A percentile compares a stretch with the other conserved stretches of the same genome.
Evolutionary conservation across 352 stramenopile genomes (phyloP).

Genomic region (Pythium myriotylum): DNA sequence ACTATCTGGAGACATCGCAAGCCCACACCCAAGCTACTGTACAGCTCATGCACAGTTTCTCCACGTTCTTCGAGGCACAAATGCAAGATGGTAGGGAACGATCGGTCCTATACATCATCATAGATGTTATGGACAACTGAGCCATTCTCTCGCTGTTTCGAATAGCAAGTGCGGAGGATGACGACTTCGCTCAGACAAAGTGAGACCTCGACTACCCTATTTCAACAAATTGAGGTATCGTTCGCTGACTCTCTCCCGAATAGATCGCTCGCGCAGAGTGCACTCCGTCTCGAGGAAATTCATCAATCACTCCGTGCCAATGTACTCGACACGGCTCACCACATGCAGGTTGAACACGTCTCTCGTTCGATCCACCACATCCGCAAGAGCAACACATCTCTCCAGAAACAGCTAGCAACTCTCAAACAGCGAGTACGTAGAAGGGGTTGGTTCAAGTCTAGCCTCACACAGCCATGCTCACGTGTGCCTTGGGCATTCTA

Average conservation of each 20-base stretch:
- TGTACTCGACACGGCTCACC: conserved; percentile 32
- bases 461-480: too few species aligned
- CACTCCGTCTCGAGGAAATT: conserved; percentile 38
- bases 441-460: too few species aligned
- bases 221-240: too few species aligned
- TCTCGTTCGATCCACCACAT: conserved; percentile 34
- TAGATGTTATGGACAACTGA: too few species aligned
- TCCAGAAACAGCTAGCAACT: conserved; percentile 35
- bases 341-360: conserved; percentile 38
- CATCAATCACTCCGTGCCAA: conserved; percentile 36
- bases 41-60: conserved; percentile 40
- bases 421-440: conserved; percentile 36
- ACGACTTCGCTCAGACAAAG: conserved; percentile 30
- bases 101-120: too few species aligned
- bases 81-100: conserved; percentile 33
- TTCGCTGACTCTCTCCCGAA: neutral
- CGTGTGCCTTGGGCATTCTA: too few species aligned
- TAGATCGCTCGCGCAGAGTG: conserved; percentile 37
- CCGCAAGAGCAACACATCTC: conserved; percentile 28
- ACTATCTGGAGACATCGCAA: conserved; percentile 38
- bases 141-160: neutral
- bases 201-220: neutral
- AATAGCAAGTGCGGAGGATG: conserved; percentile 24
- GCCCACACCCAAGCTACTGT: conserved; percentile 29
- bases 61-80: conserved; percentile 37